Evolutionary conservation across 169 alveolate genomes (phyloP), one percentile per base, ranked within the genome.

Genomic region (Babesia bovis): DNA sequence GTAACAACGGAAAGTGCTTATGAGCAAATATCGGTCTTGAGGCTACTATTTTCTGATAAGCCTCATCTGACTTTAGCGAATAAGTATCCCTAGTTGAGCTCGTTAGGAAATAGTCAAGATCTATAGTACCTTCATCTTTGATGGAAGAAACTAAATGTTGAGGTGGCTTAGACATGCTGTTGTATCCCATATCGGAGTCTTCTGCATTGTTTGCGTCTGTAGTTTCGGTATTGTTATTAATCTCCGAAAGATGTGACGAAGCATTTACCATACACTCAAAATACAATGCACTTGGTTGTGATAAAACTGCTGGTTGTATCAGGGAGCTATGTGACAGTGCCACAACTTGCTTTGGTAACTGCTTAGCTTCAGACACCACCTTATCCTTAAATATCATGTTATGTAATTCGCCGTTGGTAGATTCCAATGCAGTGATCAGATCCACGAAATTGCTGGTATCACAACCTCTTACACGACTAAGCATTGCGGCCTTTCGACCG

Each of bases 1-100:
- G 88, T 17, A 81, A 67, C 51, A 81, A 57, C 7, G 88, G 88
- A 61, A 81, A 66, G 74, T 81, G 88, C 44, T 66, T 81, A 71
- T 81, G 88, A 26, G 70, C 51, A 42, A 71, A 81, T n/a, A 33
- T 35, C 0, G 84, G 83, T 10, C 84, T 25, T 12, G 84, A 60
- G 26, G 77, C 66, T 33, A 65, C 84, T 9, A 81, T 70, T 35
- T 81, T 59, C 61, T 81, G 88, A 60, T 81, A 78, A 7, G 53
- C 67, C 55, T 78, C 87, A 51, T 78, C 87, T 19, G 74, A 45
- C 65, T 68, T 78, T 0, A 78, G 60, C 25, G 87, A 78, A 66
- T 78, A 78, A 0, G 87, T 68, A 41, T 55, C 58, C 17, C 83
- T 68, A 30, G 61, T 30, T 26, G 68, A 36, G 28, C 68, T 66